Evolutionary conservation across 108 stramenopile genomes (phyloP).

Genomic region (Cyclostephanos tholiformis): DNA sequence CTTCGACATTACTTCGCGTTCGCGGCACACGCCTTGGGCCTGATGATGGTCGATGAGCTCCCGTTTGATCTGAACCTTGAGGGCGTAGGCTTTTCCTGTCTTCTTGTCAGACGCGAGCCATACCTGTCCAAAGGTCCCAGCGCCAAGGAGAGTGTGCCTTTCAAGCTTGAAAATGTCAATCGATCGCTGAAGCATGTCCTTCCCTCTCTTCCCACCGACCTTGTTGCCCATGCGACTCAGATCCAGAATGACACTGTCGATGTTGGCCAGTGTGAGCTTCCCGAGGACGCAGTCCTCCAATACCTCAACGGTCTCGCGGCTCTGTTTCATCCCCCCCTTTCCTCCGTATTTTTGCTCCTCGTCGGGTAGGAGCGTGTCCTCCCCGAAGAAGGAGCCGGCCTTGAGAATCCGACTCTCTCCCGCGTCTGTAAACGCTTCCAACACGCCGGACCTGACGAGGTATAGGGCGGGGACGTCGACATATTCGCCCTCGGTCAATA

Average conservation of each 20-base stretch:
- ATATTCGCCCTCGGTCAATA: conserved; percentile 39
- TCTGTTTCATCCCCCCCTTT: conserved; percentile 48
- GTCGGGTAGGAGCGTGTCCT: conserved; percentile 66
- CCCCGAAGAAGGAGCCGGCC: conserved; percentile 40
- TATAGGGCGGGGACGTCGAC: conserved; percentile 42
- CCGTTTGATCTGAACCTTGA: conserved; percentile 87
- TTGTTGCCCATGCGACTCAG: conserved; percentile 54
- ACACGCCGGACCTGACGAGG: conserved; percentile 41
- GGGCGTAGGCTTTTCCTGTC: conserved; percentile 65
- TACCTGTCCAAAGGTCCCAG: conserved; percentile 95
- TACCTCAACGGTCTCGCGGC: conserved; percentile 42
- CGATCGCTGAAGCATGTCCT: conserved; percentile 10
- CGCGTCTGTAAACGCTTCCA: conserved; percentile 43
- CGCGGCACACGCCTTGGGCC: conserved; percentile 73
- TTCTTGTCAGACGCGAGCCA: conserved; percentile 78
- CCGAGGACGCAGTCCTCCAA: conserved; percentile 51
- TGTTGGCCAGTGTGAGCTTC: conserved; percentile 47
- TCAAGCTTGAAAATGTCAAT: conserved; percentile 50
- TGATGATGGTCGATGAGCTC: conserved; percentile 88
- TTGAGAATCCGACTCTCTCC: conserved; percentile 45
- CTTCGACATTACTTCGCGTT: conserved; percentile 82
- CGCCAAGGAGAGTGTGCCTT: conserved; percentile 77
- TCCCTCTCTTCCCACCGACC: conserved; percentile 65
- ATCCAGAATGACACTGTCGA: conserved; percentile 48
- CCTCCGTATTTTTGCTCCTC: conserved; percentile 59